phyloP scores from a whole-genome alignment of 495 filamentous ascomycete genomes.

The Cercophora sp. region DNA sequence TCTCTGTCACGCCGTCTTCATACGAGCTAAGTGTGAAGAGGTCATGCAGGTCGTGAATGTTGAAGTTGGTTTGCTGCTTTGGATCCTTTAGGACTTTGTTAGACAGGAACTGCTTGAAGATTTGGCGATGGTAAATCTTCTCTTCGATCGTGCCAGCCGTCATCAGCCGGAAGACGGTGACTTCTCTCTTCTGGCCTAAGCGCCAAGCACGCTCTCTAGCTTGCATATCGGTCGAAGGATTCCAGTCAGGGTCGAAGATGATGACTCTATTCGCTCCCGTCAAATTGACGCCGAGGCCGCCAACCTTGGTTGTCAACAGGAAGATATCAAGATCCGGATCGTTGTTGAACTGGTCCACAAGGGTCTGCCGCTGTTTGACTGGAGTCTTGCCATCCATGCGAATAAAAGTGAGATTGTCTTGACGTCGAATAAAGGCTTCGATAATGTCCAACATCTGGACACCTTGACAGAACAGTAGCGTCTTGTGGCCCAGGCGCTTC shows the following conservation, averaged over 20 bases:
- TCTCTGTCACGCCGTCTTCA: conserved; percentile 71
- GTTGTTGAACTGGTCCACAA: conserved; percentile 91
- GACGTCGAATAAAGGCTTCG: conserved; percentile 65
- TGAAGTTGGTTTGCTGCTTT: conserved; percentile 81
- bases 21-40: conserved; percentile 76
- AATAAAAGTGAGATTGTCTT: conserved; percentile 69
- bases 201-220: conserved; percentile 96
- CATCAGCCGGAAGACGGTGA: conserved; percentile 92
- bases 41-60: conserved; percentile 81
- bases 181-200: conserved; percentile 87
- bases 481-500: conserved; percentile 86
- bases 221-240: conserved; percentile 88
- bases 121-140: conserved; percentile 97
- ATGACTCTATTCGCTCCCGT: conserved; percentile 95
- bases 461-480: conserved; percentile 84
- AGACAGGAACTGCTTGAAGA: conserved; percentile 93
- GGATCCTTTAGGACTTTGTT: conserved; percentile 94
- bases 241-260: conserved; percentile 98
- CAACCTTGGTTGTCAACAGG: conserved; percentile 89
- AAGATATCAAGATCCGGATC: conserved; percentile 78
- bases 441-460: conserved; percentile 92
- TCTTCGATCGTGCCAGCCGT: conserved; percentile 97
- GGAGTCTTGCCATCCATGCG: conserved; percentile 92
- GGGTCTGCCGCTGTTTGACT: conserved; percentile 72
- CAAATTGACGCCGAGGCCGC: conserved; percentile 87